phyloP scores from a whole-genome alignment of 352 stramenopile species.

The Pythium scleroteichum region DNA sequence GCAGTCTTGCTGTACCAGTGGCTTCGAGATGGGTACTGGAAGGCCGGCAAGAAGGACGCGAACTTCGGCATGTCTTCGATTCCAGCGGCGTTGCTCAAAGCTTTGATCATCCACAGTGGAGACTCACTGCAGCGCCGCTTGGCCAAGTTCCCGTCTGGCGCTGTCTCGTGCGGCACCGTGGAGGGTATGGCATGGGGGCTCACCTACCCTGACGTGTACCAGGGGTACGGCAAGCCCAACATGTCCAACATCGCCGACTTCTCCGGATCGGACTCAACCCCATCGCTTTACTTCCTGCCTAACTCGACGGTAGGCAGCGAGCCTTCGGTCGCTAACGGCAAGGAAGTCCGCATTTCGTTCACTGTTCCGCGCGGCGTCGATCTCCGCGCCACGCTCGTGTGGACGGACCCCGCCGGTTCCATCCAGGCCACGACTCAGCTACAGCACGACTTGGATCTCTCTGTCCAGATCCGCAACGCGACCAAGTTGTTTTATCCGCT shows the following conservation, averaged over 20 bases:
- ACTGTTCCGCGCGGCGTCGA: slow-evolving; percentile 62
- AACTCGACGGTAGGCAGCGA: slow-evolving; percentile 70
- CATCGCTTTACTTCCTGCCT: slow-evolving; percentile 69
- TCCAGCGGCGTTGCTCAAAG: slow-evolving; percentile 75
- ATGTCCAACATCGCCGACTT: slow-evolving; percentile 79
- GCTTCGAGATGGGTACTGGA: slow-evolving; percentile 82
- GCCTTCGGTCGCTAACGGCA: slow-evolving; percentile 49
- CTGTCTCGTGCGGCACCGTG: slow-evolving; percentile 51
- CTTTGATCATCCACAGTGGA: slow-evolving; percentile 79
- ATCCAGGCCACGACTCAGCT: slow-evolving; percentile 62
- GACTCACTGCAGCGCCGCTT: slow-evolving; percentile 56
- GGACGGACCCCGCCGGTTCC: slow-evolving; percentile 75
- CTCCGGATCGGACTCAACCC: slow-evolving; percentile 17
- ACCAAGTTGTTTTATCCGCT: slow-evolving; percentile 61
- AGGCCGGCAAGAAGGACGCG: slow-evolving; percentile 52
- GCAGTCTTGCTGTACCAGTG: slow-evolving; percentile 78
- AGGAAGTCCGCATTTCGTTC: slow-evolving; percentile 72
- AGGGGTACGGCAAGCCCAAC: slow-evolving; percentile 83
- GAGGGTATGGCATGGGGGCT: slow-evolving; percentile 39
- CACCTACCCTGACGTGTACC: slow-evolving; percentile 70
- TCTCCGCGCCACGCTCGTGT: slow-evolving; percentile 72
- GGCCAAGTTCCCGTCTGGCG: slow-evolving; percentile 33
- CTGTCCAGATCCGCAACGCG: slow-evolving; percentile 60
- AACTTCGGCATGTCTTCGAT: slow-evolving; percentile 56
- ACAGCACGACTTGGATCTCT: slow-evolving; percentile 79